phyloP scores from a whole-genome alignment of 257 asterid species.

The Lithospermum erythrorhizon region DNA sequence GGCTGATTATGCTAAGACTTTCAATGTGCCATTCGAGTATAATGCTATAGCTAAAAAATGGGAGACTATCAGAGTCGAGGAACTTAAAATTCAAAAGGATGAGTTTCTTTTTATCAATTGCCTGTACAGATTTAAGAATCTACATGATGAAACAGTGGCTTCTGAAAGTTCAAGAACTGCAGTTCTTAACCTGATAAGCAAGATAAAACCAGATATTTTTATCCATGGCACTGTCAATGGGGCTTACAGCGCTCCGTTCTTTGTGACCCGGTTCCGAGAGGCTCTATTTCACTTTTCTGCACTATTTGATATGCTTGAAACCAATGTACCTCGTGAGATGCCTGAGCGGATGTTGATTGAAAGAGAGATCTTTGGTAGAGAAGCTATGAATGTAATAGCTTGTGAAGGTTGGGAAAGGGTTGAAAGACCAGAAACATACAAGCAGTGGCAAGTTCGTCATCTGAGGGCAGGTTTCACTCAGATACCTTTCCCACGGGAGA shows the following conservation, averaged over 20 bases:
- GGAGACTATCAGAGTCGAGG: conserved; percentile 11
- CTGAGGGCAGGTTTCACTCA: conserved; percentile 16
- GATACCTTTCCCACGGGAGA: conserved; percentile 4
- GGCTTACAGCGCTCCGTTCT: conserved; percentile 16
- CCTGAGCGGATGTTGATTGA: conserved; percentile 13
- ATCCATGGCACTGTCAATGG: conserved; percentile 19
- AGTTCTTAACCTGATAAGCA: conserved; percentile 14
- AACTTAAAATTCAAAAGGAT: conserved; percentile 11
- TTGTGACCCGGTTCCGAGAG: conserved; percentile 19
- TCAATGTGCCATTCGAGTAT: conserved; percentile 16
- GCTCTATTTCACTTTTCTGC: conserved; percentile 21
- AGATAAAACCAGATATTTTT: conserved; percentile 10
- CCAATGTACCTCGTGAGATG: conserved; percentile 13
- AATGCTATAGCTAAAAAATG: conserved; percentile 16
- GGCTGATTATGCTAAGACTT: conserved; percentile 13
- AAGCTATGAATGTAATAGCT: conserved; percentile 18
- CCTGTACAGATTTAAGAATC: conserved; percentile 7
- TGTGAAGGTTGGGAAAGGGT: conserved; percentile 21
- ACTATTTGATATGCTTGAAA: conserved; percentile 18
- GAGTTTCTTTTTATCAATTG: conserved; percentile 16
- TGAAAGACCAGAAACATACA: conserved; percentile 23
- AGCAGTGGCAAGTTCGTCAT: conserved; percentile 20
- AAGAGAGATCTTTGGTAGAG: conserved; percentile 16
- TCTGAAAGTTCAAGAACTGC: conserved; percentile 13
- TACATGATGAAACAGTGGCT: conserved; percentile 11